Conservation (phyloP, 2,329 filamentous ascomycete genomes). For the Monosporascus sp. region DNA sequence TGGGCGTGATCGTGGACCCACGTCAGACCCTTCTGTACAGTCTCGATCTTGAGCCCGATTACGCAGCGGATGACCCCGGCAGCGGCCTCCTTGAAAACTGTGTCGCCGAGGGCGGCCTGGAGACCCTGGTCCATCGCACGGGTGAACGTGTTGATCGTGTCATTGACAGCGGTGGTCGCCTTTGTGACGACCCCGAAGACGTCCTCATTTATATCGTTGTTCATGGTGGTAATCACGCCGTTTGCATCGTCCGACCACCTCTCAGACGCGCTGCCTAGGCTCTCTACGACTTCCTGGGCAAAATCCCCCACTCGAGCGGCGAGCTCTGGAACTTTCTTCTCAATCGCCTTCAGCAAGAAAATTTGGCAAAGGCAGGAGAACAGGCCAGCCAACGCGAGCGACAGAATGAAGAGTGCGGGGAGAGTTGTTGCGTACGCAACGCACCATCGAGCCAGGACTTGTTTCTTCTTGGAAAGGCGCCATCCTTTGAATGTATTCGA, state of each 20-base stretch:
- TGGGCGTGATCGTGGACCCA: conserved; percentile 89
- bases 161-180: conserved; percentile 75
- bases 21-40: conserved; percentile 81
- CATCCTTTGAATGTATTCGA: conserved; percentile 57
- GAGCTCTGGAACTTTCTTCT: conserved; percentile 71
- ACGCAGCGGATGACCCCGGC: conserved; percentile 78
- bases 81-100: conserved; percentile 72
- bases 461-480: conserved; percentile 34
- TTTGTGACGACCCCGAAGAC: conserved; percentile 84
- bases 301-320: conserved; percentile 72
- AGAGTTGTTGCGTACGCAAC: conserved; percentile 83
- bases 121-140: conserved; percentile 70
- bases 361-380: conserved; percentile 80
- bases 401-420: conserved; percentile 79
- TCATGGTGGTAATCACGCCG: conserved; percentile 63
- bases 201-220: conserved; percentile 74
- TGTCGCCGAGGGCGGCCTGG: conserved; percentile 74
- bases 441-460: conserved; percentile 74
- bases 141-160: conserved; percentile 79
- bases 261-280: conserved; percentile 66
- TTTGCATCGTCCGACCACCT: conserved; percentile 77
- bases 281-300: conserved; percentile 69
- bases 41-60: conserved; percentile 79
- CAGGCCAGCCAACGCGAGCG: conserved; percentile 75
- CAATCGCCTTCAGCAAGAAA: conserved; percentile 66